These are phyloP conservation scores for Iris pallida DNA, from an alignment of 116 monocot genomes.

Conservation along the genomic window DNA sequence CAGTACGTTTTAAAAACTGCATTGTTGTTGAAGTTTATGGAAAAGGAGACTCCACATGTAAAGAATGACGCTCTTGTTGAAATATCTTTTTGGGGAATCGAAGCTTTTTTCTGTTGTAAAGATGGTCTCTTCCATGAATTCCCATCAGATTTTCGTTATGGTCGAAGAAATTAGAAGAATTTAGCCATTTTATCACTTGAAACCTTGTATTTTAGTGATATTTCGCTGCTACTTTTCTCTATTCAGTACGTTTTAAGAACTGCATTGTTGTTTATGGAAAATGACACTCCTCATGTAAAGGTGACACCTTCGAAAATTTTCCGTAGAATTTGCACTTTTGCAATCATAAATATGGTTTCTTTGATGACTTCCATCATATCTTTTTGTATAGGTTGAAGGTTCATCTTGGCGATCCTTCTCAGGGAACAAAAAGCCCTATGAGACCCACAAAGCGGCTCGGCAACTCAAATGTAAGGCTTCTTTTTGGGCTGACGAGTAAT, in stretches of 20 bases:
- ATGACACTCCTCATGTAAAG: not conserved
- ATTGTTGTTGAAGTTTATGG: not conserved
- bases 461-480: conserved; percentile 50
- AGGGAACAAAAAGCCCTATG: conserved; percentile 56
- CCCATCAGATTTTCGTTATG: not conserved
- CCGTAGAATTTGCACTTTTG: not conserved
- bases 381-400: conserved; percentile 51
- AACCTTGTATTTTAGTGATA: conserved; percentile 3
- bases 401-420: conserved; percentile 56
- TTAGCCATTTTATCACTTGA: no score
- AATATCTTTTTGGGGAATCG: not conserved
- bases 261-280: not conserved
- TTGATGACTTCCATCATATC: not conserved
- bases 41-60: not conserved
- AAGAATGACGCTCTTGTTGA: not conserved
- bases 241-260: not conserved
- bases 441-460: conserved; percentile 42
- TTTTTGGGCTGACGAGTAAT: not conserved
- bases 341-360: not conserved
- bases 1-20: not conserved
- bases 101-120: not conserved
- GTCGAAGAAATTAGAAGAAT: no score
- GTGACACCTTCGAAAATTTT: not conserved
- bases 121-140: not conserved
- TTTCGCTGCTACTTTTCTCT: not conserved